These are phyloP conservation scores for Ceratobasidium sp. DNA, from an alignment of 1,284 basidiomycete species.

Conservation along the genomic window DNA sequence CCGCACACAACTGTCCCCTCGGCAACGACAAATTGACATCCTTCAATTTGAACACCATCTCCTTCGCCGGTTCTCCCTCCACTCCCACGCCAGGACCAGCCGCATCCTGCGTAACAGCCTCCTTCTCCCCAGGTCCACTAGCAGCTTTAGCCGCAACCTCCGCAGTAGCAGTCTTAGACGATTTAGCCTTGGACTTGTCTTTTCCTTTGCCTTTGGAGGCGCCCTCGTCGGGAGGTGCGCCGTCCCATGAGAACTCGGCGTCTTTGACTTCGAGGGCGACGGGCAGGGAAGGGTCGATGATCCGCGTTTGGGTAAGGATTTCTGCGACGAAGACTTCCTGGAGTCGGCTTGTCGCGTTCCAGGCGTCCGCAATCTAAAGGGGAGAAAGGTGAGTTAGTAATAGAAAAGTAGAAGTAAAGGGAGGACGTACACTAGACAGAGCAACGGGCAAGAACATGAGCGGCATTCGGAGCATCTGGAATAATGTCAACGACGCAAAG, in stretches of 20 bases:
- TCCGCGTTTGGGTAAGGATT: slow-evolving; percentile 59
- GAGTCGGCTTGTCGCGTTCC: slow-evolving; percentile 76
- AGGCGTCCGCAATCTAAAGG: slow-evolving; percentile 81
- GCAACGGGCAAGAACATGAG: slow-evolving; percentile 72
- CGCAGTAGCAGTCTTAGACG: slow-evolving; percentile 47
- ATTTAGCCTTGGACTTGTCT: slow-evolving; percentile 52
- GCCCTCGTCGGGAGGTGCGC: slow-evolving; percentile 66
- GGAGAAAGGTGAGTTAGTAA: slow-evolving; percentile 53
- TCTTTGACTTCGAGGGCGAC: slow-evolving; percentile 72
- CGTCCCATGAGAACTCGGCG: slow-evolving; percentile 88
- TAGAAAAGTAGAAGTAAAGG: slow-evolving; percentile 15
- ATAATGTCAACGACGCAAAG: slow-evolving; percentile 85
- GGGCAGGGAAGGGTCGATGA: slow-evolving; percentile 61
- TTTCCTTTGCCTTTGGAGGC: slow-evolving; percentile 54
- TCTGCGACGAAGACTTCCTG: slow-evolving; percentile 82
- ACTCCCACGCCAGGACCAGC: slow-evolving; percentile 1
- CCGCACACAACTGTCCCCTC: slow-evolving; percentile 76
- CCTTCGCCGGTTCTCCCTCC: slow-evolving; percentile 54
- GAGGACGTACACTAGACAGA: slow-evolving; percentile 50
- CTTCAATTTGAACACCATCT: slow-evolving; percentile 65
- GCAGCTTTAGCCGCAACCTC: slow-evolving; percentile 44
- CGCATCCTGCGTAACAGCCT: slow-evolving; percentile 12
- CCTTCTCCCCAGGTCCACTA: slow-evolving; percentile 8
- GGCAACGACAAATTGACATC: slow-evolving; percentile 74
- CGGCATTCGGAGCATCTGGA: slow-evolving; percentile 78